Conservation (phyloP, 1,284 basidiomycete species). For the Leccinum subrobustum region DNA sequence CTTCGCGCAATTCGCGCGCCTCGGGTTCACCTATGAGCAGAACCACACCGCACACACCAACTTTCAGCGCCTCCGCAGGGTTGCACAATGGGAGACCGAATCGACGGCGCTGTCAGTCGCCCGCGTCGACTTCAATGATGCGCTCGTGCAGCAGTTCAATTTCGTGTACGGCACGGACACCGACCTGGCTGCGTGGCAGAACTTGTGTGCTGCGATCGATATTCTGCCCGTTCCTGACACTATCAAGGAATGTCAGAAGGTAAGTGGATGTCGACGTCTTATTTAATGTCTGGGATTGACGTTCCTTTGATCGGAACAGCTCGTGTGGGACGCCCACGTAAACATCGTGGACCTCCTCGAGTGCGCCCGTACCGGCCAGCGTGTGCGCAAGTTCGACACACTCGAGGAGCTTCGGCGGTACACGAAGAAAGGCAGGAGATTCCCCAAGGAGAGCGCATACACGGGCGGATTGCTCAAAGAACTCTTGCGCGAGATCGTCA, state of each 20-base stretch:
- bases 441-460: slow-evolving; percentile 14
- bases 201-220: slow-evolving; percentile 12
- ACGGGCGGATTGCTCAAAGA: slow-evolving; percentile 14
- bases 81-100: neutral
- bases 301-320: slow-evolving; percentile 1
- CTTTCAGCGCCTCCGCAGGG: slow-evolving; percentile 7
- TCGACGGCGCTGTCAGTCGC: neutral
- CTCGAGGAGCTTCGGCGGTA: slow-evolving; percentile 14
- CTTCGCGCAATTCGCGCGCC: slow-evolving; percentile 10
- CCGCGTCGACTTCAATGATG: slow-evolving; percentile 9
- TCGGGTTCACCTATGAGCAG: slow-evolving; percentile 10
- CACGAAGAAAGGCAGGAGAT: slow-evolving; percentile 2
- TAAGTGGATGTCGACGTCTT: slow-evolving; percentile 2
- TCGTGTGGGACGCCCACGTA: slow-evolving; percentile 18
- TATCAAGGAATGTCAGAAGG: slow-evolving; percentile 6
- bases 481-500: slow-evolving; percentile 13
- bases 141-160: slow-evolving; percentile 16
- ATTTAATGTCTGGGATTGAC: neutral
- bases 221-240: slow-evolving; percentile 11
- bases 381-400: slow-evolving; percentile 5
- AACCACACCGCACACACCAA: slow-evolving; percentile 10
- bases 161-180: slow-evolving; percentile 3
- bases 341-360: slow-evolving; percentile 20
- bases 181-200: slow-evolving; percentile 15
- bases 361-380: slow-evolving; percentile 5